Evolutionary conservation across 495 filamentous ascomycete genomes (phyloP).

Genomic region (Talaromyces nanjingensis): DNA sequence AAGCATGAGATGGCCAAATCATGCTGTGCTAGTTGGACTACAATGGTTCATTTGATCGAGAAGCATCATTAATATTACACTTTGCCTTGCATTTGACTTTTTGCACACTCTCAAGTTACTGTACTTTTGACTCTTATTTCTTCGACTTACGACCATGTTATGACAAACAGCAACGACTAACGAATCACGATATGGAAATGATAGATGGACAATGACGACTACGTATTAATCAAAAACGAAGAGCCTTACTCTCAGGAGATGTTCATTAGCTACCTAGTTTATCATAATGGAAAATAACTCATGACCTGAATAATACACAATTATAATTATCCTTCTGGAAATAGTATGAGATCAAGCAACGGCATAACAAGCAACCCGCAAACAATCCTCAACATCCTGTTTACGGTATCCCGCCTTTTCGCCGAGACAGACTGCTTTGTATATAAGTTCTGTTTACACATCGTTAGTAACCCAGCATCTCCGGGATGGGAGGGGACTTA

Average conservation of each 20-base stretch:
- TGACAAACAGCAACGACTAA: neutral
- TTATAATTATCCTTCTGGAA: too few relatives aligned
- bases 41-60: conserved; percentile 62
- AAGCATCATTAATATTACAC: conserved; percentile 43
- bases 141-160: neutral
- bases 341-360: neutral
- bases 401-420: conserved; percentile 2
- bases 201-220: neutral
- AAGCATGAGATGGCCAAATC: conserved; percentile 61
- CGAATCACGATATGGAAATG: neutral
- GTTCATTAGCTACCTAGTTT: neutral
- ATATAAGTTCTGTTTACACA: neutral
- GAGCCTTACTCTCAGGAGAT: neutral
- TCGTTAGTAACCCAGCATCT: conserved; percentile 1
- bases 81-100: neutral
- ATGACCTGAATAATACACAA: neutral
- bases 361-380: neutral
- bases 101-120: neutral
- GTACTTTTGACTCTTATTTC: neutral
- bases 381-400: conserved; percentile 3
- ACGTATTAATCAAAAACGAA: neutral
- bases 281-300: neutral
- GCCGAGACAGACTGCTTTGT: conserved; percentile 3
- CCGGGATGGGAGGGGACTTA: neutral
- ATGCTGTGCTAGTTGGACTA: conserved; percentile 70